Evolutionary conservation across 257 asterid species (phyloP).

Genomic region (Solanum paucissectum): DNA sequence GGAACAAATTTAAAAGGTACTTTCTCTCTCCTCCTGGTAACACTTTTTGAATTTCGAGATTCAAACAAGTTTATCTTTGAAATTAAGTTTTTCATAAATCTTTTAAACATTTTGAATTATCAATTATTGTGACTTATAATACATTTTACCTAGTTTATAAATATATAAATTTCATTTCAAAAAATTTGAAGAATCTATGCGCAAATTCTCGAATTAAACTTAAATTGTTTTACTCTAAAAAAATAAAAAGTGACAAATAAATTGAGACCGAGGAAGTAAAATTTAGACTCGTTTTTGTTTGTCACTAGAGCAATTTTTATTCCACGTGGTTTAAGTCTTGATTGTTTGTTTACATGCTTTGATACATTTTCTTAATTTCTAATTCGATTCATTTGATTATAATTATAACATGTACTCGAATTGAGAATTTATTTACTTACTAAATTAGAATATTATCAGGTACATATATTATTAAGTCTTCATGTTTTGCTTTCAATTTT

Average conservation of each 20-base stretch:
- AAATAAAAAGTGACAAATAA: neutral
- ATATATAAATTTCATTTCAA: too few species aligned
- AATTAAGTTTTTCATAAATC: rapidly evolving
- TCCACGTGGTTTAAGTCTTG: neutral
- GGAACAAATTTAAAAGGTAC: neutral
- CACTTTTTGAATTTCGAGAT: too few species aligned
- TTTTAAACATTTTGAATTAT: too few species aligned
- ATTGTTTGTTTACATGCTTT: too few species aligned
- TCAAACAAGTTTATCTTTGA: too few species aligned
- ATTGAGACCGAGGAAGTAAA: neutral
- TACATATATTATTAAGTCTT: neutral
- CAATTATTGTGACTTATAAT: too few species aligned
- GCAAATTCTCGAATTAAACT: too few species aligned
- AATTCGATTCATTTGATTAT: neutral
- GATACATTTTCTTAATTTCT: neutral
- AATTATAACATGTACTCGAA: neutral
- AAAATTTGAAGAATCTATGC: rapidly evolving
- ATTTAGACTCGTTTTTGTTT: too few species aligned
- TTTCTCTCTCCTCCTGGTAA: too few species aligned
- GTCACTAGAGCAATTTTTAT: too few species aligned
- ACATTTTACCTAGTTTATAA: neutral
- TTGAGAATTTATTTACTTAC: neutral
- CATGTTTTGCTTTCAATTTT: neutral
- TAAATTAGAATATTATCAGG: neutral
- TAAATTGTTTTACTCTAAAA: too few species aligned